These are phyloP conservation scores for Pichia nakasei DNA, from an alignment of 805 yeast genomes.

Conservation along the genomic window DNA sequence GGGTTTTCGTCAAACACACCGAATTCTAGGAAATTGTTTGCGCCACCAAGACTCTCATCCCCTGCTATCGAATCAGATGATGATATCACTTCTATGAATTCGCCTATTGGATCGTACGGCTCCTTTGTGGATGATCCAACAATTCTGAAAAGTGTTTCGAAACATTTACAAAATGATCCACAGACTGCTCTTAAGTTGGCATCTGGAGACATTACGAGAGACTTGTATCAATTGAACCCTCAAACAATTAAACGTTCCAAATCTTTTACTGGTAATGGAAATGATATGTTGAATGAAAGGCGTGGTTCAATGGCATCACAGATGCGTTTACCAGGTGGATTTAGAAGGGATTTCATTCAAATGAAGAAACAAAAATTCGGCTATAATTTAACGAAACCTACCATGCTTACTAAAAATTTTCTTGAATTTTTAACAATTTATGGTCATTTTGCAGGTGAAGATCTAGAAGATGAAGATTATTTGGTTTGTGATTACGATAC, in stretches of 20 bases:
- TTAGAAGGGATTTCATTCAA: slow-evolving; percentile 59
- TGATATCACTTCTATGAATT: neutral
- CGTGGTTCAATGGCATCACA: slow-evolving; percentile 60
- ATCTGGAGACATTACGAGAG: slow-evolving; percentile 47
- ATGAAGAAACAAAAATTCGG: slow-evolving; percentile 23
- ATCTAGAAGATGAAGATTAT: slow-evolving; percentile 59
- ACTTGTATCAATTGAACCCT: slow-evolving; percentile 28
- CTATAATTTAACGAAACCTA: slow-evolving; percentile 26
- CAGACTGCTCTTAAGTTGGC: slow-evolving; percentile 30
- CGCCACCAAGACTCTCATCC: slow-evolving; percentile 6
- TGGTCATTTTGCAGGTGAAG: slow-evolving; percentile 85
- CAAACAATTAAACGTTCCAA: slow-evolving; percentile 19
- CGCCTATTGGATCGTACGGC: slow-evolving; percentile 15
- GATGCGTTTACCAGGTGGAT: slow-evolving; percentile 74
- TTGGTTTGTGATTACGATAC: slow-evolving; percentile 39
- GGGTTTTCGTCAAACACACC: neutral
- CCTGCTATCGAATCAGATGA: slow-evolving; percentile 17
- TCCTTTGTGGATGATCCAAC: slow-evolving; percentile 27
- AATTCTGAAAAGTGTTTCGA: slow-evolving; percentile 26
- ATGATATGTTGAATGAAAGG: slow-evolving; percentile 30
- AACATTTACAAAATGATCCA: slow-evolving; percentile 30
- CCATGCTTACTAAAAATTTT: slow-evolving; percentile 60
- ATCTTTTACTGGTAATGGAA: slow-evolving; percentile 18
- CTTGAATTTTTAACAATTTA: slow-evolving; percentile 69
- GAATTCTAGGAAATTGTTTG: slow-evolving; percentile 1